These are phyloP conservation scores for Penicillium ucsense DNA, from an alignment of 495 filamentous ascomycete genomes.

Conservation along the genomic window DNA sequence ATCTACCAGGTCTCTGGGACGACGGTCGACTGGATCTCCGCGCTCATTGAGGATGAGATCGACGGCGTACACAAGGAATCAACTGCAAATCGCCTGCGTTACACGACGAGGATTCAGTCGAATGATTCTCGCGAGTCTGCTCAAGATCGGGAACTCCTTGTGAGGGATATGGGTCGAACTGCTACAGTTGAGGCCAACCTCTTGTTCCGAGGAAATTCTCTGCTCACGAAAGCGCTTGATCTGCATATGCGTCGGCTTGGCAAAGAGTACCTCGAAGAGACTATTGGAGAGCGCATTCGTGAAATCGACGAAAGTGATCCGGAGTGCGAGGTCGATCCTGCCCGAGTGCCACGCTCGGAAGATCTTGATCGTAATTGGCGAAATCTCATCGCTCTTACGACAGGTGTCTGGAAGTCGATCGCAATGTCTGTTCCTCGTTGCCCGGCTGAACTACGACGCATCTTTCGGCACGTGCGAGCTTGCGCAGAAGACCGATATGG, in stretches of 20 bases:
- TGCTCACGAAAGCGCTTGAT: conserved; percentile 90
- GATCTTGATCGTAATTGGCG: conserved; percentile 81
- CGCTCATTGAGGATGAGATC: conserved; percentile 92
- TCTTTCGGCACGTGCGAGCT: conserved; percentile 85
- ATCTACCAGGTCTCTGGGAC: conserved; percentile 94
- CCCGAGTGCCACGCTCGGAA: conserved; percentile 55
- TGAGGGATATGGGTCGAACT: conserved; percentile 48
- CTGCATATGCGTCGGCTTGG: conserved; percentile 91
- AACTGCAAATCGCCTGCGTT: conserved; percentile 56
- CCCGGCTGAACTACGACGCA: conserved; percentile 73
- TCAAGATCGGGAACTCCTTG: conserved; percentile 50
- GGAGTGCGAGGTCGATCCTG: conserved; percentile 91
- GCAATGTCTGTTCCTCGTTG: conserved; percentile 59
- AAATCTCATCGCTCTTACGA: conserved; percentile 64
- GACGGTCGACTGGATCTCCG: conserved; percentile 83
- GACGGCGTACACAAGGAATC: conserved; percentile 79
- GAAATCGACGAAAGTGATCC: conserved; percentile 83
- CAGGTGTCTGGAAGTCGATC: conserved; percentile 78
- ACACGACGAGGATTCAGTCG: conserved; percentile 66
- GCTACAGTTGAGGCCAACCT: conserved; percentile 76
- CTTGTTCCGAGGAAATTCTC: conserved; percentile 88
- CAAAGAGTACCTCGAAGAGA: conserved; percentile 86
- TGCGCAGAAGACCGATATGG: conserved; percentile 96
- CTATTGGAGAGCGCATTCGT: conserved; percentile 69
- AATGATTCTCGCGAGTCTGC: conserved; percentile 62